phyloP scores from a whole-genome alignment of 192 early-diverging fungal genomes.

The Backusella sp. region DNA sequence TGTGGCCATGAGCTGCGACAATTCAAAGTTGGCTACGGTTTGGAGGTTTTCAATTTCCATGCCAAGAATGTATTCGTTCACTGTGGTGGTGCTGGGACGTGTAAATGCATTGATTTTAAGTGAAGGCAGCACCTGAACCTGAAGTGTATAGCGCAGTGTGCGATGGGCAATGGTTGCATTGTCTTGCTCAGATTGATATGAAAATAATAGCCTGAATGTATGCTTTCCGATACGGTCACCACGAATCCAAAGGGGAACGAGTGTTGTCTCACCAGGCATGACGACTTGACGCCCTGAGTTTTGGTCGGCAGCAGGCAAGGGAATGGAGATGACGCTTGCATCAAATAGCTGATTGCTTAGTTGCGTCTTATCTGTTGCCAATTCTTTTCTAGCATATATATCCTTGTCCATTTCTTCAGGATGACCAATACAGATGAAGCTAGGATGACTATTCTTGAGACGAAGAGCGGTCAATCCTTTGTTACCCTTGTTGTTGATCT shows the following conservation, averaged over 20 bases:
- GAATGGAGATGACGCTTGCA: constrained; percentile 47
- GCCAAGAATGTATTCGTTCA: constrained; percentile 88
- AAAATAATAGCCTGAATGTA: constrained; percentile 73
- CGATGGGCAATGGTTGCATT: constrained; percentile 61
- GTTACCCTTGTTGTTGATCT: constrained; percentile 83
- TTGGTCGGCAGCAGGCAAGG: constrained; percentile 39
- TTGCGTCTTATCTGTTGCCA: neutral
- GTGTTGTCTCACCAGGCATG: constrained; percentile 64
- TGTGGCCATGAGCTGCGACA: constrained; percentile 67
- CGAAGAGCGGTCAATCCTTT: constrained; percentile 67
- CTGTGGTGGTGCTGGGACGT: constrained; percentile 67
- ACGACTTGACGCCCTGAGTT: constrained; percentile 36
- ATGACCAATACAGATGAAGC: constrained; percentile 76
- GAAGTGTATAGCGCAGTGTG: constrained; percentile 59
- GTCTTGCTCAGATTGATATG: constrained; percentile 76
- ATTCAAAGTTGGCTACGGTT: constrained; percentile 52
- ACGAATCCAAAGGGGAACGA: constrained; percentile 86
- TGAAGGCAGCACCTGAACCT: constrained; percentile 75
- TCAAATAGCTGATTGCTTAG: constrained; percentile 58
- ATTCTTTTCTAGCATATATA: constrained; percentile 30
- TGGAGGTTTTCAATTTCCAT: constrained; percentile 88
- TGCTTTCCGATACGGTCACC: constrained; percentile 91
- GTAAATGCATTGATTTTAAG: constrained; percentile 95
- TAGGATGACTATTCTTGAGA: constrained; percentile 83
- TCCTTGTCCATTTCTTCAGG: constrained; percentile 39